Conservation (phyloP, 176 grass and related monocot genomes). For the Lolium multiflorum region DNA sequence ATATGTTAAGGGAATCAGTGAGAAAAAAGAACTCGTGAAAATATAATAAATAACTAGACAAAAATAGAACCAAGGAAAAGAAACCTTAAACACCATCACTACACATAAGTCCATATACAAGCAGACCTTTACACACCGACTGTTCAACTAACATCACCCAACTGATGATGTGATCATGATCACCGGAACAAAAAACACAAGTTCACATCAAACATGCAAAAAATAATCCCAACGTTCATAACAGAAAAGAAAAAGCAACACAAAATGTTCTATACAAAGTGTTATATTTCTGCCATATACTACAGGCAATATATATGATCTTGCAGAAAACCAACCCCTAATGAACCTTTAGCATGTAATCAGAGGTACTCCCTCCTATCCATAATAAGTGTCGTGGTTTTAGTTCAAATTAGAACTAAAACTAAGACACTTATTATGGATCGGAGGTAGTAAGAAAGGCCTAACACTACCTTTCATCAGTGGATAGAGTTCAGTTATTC, state of each 20-base stretch:
- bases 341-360: conserved; percentile 22
- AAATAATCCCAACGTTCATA: conserved; percentile 11
- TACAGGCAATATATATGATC: conserved; percentile 32
- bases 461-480: conserved; percentile 8
- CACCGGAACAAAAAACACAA: conserved; percentile 17
- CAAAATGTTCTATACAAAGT: background rate
- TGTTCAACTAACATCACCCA: conserved; percentile 22
- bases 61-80: background rate
- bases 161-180: conserved; percentile 5
- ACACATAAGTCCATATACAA: background rate
- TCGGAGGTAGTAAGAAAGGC: conserved; percentile 26
- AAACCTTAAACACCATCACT: conserved; percentile 5
- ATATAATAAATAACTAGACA: conserved; percentile 11
- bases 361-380: background rate
- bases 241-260: conserved; percentile 16
- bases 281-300: background rate
- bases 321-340: background rate
- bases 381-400: no score
- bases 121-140: conserved; percentile 15
- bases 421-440: background rate
- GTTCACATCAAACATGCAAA: conserved; percentile 27
- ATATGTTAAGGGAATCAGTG: background rate
- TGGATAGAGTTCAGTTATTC: conserved; percentile 20
- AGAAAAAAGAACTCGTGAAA: background rate
- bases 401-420: no score